phyloP scores from a whole-genome alignment of 1,139 yeast genomes.

The Scheffersomyces titani region DNA sequence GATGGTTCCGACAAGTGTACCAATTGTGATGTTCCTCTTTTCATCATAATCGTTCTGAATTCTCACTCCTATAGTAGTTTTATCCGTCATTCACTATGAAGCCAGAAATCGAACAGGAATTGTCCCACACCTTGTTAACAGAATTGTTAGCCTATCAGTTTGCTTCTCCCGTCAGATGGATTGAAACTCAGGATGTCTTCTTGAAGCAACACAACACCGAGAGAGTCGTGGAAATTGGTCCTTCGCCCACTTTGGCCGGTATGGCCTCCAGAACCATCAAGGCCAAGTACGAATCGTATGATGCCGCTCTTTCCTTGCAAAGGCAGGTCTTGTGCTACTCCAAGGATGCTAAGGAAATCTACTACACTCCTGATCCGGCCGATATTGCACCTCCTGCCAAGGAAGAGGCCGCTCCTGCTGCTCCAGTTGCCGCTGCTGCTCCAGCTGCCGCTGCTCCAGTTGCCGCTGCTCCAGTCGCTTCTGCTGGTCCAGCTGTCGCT shows the following conservation, averaged over 20 bases:
- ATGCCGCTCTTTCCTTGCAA: slow-evolving; percentile 93
- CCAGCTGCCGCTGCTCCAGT: slow-evolving; percentile 47
- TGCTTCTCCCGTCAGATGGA: slow-evolving; percentile 99
- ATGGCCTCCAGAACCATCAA: slow-evolving; percentile 98
- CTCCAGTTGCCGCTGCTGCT: slow-evolving; percentile 42
- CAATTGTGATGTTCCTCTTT: not conserved
- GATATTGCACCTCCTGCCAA: slow-evolving; percentile 53
- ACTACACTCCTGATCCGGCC: slow-evolving; percentile 88
- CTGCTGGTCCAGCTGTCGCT: slow-evolving; percentile 68
- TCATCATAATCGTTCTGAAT: not conserved
- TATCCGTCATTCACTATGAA: slow-evolving; percentile 56
- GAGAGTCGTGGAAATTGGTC: slow-evolving; percentile 97
- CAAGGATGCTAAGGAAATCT: slow-evolving; percentile 93
- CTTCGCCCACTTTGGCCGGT: slow-evolving; percentile 97
- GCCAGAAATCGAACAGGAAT: slow-evolving; percentile 97
- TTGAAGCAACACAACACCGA: slow-evolving; percentile 93
- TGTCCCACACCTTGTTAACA: slow-evolving; percentile 90
- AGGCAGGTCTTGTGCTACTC: slow-evolving; percentile 96
- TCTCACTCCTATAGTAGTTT: not conserved
- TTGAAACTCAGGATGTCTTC: slow-evolving; percentile 97
- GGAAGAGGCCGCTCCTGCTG: slow-evolving; percentile 23
- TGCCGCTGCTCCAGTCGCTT: slow-evolving; percentile 50
- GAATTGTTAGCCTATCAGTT: slow-evolving; percentile 97
- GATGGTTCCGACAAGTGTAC: not conserved
- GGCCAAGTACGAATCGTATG: slow-evolving; percentile 95